Evolutionary conservation across 2,329 filamentous ascomycete genomes (phyloP).

Genomic region (Mycocentrospora acerina): DNA sequence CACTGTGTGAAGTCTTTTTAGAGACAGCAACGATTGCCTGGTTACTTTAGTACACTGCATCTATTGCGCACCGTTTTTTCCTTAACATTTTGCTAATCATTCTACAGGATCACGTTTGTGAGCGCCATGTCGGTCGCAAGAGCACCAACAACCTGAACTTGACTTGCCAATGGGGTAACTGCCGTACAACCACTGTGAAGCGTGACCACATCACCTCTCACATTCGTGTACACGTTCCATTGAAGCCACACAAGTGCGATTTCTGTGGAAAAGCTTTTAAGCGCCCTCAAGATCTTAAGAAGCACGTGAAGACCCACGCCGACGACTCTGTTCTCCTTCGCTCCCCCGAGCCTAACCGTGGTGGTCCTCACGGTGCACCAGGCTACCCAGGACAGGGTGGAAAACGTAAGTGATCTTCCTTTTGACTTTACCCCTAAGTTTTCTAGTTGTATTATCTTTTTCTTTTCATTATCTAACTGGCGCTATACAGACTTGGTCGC

Average conservation of each 20-base stretch:
- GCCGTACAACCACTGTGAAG: conserved; percentile 95
- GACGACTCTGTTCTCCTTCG: conserved; percentile 81
- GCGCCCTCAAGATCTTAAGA: conserved; percentile 97
- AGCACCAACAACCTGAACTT: conserved; percentile 98
- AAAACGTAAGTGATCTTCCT: conserved; percentile 41
- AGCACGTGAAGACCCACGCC: conserved; percentile 98
- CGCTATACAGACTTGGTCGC: conserved; percentile 40
- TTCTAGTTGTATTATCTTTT: conserved; percentile 9
- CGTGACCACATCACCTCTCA: conserved; percentile 99
- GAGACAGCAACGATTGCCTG: too few relatives aligned
- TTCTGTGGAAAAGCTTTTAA: conserved; percentile 99
- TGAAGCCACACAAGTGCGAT: conserved; percentile 99
- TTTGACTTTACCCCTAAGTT: conserved; percentile 4
- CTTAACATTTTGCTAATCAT: conserved; percentile 10
- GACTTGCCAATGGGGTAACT: conserved; percentile 96
- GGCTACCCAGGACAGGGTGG: conserved; percentile 40
- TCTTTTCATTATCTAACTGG: conserved; percentile 38
- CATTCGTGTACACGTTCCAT: conserved; percentile 95
- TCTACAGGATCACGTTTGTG: conserved; percentile 89
- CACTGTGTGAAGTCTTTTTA: neutral
- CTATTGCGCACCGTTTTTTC: too few relatives aligned
- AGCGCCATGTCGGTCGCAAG: conserved; percentile 97
- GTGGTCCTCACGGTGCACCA: conserved; percentile 38
- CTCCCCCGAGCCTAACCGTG: conserved; percentile 61
- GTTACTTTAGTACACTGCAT: too few relatives aligned